Evolutionary conservation across 345 rosid species (phyloP), one percentile per base, ranked within the genome.

Genomic region (Bruguiera parviflora): DNA sequence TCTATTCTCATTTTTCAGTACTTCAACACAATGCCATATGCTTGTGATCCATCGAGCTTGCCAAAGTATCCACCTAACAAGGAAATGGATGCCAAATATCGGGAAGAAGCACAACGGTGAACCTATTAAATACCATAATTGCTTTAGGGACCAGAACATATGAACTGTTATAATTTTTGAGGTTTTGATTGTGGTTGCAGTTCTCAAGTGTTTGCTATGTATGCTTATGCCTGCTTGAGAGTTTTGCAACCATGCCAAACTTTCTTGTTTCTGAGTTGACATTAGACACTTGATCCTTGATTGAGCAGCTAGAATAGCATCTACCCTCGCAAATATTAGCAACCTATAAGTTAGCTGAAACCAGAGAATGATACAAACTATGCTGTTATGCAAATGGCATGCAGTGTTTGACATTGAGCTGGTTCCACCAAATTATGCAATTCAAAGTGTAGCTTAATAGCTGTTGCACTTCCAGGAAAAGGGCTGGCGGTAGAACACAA

Each of bases 21-120:
- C 72, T 87, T 90, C 81, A 78, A 65, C 47, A 83, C 86, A 57
- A 66, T 58, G 70, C 96, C 96, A 52, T 84, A 75, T 53, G 82
- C 96, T 0, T 88, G 91, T 66, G 87, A 86, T 20, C 91, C 96
- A 27, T 88, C 93, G 69, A 77, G 76, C 72, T 76, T 90, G 75
- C 93, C 93, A 66, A 85, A 81, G 77, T 90, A 90, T 75, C 81
- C 92, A 58, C 91, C 96, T 61, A 90, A 82, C 73, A 90, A 82
- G 71, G 96, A 90, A 80, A 82, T 90, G 73, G 93, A 90, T 77
- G 96, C 88, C 53, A 90, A 86, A 80, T 51, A 65, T 31, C 84
- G 91, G 2, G 91, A 90, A 24, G 92, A 84, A 24, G 66, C 77
- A 55, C 83, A 84, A 65, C 84, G 92, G 96, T 90, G 53, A 73